Conservation (phyloP, 106 monocot genomes). For the Acorus gramineus region DNA sequence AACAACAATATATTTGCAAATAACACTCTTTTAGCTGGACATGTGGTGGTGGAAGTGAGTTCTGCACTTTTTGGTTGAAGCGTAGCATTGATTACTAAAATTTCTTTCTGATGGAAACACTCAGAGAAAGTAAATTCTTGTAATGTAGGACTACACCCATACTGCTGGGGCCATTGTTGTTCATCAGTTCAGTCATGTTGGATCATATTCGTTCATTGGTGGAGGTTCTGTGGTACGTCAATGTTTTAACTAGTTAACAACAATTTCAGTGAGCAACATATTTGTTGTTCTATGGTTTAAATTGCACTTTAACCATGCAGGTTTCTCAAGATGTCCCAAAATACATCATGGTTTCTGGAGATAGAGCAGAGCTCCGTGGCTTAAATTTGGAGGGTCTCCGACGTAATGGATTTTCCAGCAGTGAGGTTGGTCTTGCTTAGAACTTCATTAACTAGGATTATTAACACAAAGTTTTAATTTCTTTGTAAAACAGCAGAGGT, state of each 20-base stretch:
- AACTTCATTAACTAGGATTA: not conserved
- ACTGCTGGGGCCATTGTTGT: slow-evolving; percentile 68
- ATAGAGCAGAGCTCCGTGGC: slow-evolving; percentile 84
- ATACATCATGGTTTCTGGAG: slow-evolving; percentile 88
- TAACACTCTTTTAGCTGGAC: slow-evolving; percentile 78
- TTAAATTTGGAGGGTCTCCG: slow-evolving; percentile 80
- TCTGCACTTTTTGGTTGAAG: not conserved
- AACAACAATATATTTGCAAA: slow-evolving; percentile 89
- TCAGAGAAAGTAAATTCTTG: too few species aligned
- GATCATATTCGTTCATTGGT: slow-evolving; percentile 81
- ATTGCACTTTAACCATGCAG: slow-evolving; percentile 17
- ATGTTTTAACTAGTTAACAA: not conserved
- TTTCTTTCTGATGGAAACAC: too few species aligned
- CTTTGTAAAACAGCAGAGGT: not conserved
- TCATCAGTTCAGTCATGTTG: slow-evolving; percentile 95
- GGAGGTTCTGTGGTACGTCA: slow-evolving; percentile 83
- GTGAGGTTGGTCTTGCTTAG: slow-evolving; percentile 31
- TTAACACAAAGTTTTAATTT: not conserved
- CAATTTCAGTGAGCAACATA: not conserved
- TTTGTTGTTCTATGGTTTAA: not conserved
- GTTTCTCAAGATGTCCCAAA: slow-evolving; percentile 91
- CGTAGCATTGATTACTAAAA: too few species aligned
- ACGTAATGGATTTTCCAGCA: slow-evolving; percentile 50
- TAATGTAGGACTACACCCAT: slow-evolving; percentile 56
- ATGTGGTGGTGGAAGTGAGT: slow-evolving; percentile 79